Percentiles rank a stretch among this genome's conserved stretches.
Conservation (phyloP, 805 yeast genomes). For the Candida silvicultrix region DNA sequence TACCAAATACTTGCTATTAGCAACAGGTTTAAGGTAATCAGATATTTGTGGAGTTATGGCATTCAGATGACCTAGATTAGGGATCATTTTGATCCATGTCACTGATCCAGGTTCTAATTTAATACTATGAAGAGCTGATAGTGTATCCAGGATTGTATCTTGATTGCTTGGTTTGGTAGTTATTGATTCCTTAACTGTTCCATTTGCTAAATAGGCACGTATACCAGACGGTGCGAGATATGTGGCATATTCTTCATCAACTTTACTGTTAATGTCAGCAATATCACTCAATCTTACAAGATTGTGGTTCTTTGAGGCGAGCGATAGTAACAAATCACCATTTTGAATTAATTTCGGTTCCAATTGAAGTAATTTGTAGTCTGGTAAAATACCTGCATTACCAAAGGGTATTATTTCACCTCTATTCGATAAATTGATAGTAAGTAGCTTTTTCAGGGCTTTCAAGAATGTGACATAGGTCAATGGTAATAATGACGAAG, state of each 20-base stretch:
- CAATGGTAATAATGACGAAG: slow-evolving; percentile 25
- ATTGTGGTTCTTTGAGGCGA: slow-evolving; percentile 25
- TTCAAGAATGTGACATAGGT: slow-evolving; percentile 41
- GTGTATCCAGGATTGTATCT: slow-evolving; percentile 27
- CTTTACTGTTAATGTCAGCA: slow-evolving; percentile 3
- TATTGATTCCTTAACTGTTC: slow-evolving; percentile 28
- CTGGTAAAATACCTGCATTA: slow-evolving; percentile 31
- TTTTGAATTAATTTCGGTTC: slow-evolving; percentile 42
- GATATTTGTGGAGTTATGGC: slow-evolving; percentile 62
- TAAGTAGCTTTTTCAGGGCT: slow-evolving; percentile 39
- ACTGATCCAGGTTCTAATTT: slow-evolving; percentile 9
- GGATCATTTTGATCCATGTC: slow-evolving; percentile 62
- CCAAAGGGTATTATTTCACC: slow-evolving; percentile 43
- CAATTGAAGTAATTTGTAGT: slow-evolving; percentile 30
- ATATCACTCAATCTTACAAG: slow-evolving; percentile 27
- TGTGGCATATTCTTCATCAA: slow-evolving; percentile 29
- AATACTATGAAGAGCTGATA: slow-evolving; percentile 30
- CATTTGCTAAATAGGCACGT: slow-evolving; percentile 35
- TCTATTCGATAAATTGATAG: slow-evolving; percentile 26
- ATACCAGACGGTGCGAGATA: slow-evolving; percentile 54
- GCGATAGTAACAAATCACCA: slow-evolving; percentile 35
- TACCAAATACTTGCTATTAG: slow-evolving; percentile 47
- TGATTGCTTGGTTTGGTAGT: slow-evolving; percentile 37
- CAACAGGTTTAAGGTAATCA: slow-evolving; percentile 43
- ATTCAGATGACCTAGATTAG: slow-evolving; percentile 61